Evolutionary conservation across 768 basidiomycete genomes (phyloP), one percentile per base, ranked within the genome.

Genomic region (Xerocomellus amylosporus): DNA sequence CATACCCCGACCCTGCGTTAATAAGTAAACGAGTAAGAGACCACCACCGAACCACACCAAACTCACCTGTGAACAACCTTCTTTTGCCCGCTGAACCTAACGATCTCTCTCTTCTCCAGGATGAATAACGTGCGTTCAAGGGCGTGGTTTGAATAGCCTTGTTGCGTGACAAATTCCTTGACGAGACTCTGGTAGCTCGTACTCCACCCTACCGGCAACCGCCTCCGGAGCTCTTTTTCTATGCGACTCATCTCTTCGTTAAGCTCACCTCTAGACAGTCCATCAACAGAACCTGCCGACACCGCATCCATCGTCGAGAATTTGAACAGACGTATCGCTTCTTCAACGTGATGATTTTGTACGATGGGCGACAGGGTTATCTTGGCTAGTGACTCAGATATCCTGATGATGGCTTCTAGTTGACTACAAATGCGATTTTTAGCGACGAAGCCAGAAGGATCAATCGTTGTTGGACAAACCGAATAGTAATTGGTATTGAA

Each of bases 291-390:
- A 13, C 97, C 95, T 1, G 94, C 93, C 13, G 90, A 88, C 26
- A 98, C 95, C 24, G 97, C 97, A 69, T 98, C 94, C 96, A 99
- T 98, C 3, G 97, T 98, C 9, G 95, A 98, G 74, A 87, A 95
- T 67, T 96, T 98, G 86, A 99, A 99, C 39, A 99, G 73, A 10
- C 97, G 88, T 62, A 98, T 98, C 7, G 97, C 91, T 71, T 99
- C 97, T 71, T 98, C 95, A 22, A 98, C 96, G 62, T 99, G 95
- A 67, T 95, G 88, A 45, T 87, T 88, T 64, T 87, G 85, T 4
- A 98, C 97, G 4, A 86, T 80, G 0, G 92, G 79, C 0, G 89
- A 87, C 15, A 99, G 78, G 4, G 93, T 93, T 73, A 98, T 82
- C 67, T 98, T 99, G 13, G 96, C 95, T 19, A 98, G 77, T 3